A percentile compares a stretch with the other conserved stretches of the same genome.
Conservation (phyloP, 352 stramenopile species). For the Peronospora farinosa region DNA sequence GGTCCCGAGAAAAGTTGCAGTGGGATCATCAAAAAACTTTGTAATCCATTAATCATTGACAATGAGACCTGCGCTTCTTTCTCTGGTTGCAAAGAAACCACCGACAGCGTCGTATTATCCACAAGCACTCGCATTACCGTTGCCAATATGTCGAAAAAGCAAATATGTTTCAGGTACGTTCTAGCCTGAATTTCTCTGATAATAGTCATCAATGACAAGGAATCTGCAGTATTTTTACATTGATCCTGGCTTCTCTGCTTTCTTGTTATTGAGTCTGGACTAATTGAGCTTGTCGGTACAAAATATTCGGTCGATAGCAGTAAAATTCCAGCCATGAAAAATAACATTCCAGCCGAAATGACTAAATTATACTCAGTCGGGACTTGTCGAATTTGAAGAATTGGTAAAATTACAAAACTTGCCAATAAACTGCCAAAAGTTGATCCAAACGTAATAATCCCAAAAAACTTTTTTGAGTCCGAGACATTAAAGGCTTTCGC, state of each 20-base stretch:
- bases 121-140: conserved; percentile 75
- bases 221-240: background rate
- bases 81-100: conserved; percentile 63
- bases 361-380: conserved; percentile 74
- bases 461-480: conserved; percentile 83
- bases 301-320: conserved; percentile 48
- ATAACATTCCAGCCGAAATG: conserved; percentile 43
- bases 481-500: conserved; percentile 73
- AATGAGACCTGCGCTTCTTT: conserved; percentile 67
- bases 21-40: conserved; percentile 85
- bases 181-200: conserved; percentile 58
- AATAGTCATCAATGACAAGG: conserved; percentile 33
- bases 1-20: conserved; percentile 70
- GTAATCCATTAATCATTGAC: conserved; percentile 70
- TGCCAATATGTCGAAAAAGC: conserved; percentile 80
- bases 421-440: conserved; percentile 72
- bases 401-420: conserved; percentile 64
- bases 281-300: conserved; percentile 13
- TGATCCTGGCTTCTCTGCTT: conserved; percentile 7
- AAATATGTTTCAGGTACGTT: conserved; percentile 82
- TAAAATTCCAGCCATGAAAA: conserved; percentile 53
- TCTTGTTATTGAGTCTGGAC: conserved; percentile 1
- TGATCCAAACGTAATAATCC: conserved; percentile 79
- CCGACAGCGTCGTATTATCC: conserved; percentile 75
- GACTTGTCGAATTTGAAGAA: conserved; percentile 40